Evolutionary conservation across 106 monocot species (phyloP).

Genomic region (Gastrodia elata): DNA sequence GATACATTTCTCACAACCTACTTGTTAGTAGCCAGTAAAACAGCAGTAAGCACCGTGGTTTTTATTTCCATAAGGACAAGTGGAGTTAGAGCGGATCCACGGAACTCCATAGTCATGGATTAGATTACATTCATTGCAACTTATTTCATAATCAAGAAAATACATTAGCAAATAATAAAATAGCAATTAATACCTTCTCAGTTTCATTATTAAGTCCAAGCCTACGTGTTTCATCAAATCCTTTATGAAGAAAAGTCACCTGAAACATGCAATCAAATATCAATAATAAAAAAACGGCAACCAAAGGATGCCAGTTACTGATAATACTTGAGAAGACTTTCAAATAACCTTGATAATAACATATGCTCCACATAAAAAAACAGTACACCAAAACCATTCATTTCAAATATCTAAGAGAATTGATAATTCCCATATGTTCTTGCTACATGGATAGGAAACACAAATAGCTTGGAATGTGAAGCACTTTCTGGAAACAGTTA

Average conservation of each 20-base stretch:
- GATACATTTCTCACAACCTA: constrained; percentile 80
- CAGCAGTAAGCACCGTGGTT: not conserved
- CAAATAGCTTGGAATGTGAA: not conserved
- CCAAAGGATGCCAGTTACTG: not conserved
- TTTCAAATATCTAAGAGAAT: not conserved
- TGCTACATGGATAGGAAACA: not conserved
- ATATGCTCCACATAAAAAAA: not conserved
- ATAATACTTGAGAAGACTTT: not conserved
- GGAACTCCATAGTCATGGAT: not conserved
- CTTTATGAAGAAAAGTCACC: constrained; percentile 88
- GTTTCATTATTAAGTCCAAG: constrained; percentile 89
- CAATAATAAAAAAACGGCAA: not conserved
- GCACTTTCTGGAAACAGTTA: not conserved
- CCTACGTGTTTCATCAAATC: constrained; percentile 91
- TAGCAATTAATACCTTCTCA: constrained; percentile 46
- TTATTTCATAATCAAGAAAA: not conserved
- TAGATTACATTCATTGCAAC: not conserved
- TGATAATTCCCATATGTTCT: not conserved
- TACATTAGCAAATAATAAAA: not conserved
- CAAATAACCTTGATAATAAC: not conserved
- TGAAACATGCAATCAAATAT: constrained; percentile 14
- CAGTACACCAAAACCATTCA: not conserved
- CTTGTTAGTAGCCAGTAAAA: constrained; percentile 13
- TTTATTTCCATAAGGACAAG: not conserved
- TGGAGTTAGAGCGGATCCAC: not conserved